Base-by-base conservation (phyloP, 2,329 filamentous ascomycete species). In the Neonectria sp. region DNA sequence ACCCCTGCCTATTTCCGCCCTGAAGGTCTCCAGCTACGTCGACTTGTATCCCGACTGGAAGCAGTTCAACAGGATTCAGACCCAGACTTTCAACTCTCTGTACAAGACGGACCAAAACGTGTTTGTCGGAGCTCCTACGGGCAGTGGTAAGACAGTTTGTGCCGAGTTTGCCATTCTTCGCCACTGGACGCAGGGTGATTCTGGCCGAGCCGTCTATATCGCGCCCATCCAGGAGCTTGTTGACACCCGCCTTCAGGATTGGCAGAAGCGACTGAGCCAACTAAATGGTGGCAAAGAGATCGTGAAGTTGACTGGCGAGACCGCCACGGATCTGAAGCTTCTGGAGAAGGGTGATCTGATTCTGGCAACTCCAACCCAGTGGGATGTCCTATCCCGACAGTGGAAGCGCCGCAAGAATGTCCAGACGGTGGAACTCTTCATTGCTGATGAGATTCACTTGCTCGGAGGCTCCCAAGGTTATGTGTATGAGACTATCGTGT, bases 381-480 rank as follows among this genome's bases (percentile, higher is more conserved):
- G 96, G 97, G 96, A 99, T 82, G 93, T 97, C 31, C 83, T 99
- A 57, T 98, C 96, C 17, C 90, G 97, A 40, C 95, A 97, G 79
- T 99, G 97, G 96, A 95, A 97, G 82, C 91, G 95, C 65, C 91
- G 96, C 64, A 98, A 97, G 88, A 97, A 97, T 73, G 91, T 99
- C 1, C 94, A 98, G 78, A 92, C 91, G 4, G 93, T 98, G 24
- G 90, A 95, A 74, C 86, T 99, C 1, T 95, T 99, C 79, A 95
- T 99, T 72, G 95, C 95, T 1, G 97, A 99, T 79, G 95, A 98
- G 78, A 86, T 99, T 61, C 96, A 99, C 78, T 91, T 98, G 85
- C 86, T 99, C 33, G 96, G 95, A 67, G 95, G 95, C 15, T 90
- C 92, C 58, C 88, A 90, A 70, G 97, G 96, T 33, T 97, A 95